Conservation (phyloP, 1,284 basidiomycete genomes). For the Puccinia hordei region DNA sequence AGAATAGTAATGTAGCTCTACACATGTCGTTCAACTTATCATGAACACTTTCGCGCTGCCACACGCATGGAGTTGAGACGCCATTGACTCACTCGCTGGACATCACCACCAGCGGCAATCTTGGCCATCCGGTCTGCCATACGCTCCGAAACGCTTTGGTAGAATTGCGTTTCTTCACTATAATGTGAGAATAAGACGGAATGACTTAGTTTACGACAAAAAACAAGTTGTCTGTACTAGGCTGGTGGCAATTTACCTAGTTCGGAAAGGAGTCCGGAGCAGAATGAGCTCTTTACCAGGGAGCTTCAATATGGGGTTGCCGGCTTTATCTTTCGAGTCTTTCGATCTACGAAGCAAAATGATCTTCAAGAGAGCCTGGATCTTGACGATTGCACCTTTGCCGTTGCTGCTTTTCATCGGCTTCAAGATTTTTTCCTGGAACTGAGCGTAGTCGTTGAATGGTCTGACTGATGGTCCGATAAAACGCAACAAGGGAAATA, state of each 20-base stretch:
- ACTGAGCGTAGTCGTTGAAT: slow-evolving; percentile 69
- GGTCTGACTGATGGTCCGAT: slow-evolving; percentile 71
- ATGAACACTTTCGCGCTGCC: not conserved
- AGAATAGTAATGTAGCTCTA: slow-evolving; percentile 57
- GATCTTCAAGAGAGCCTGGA: slow-evolving; percentile 75
- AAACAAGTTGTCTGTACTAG: not conserved
- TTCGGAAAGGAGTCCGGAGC: slow-evolving; percentile 63
- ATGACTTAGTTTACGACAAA: not conserved
- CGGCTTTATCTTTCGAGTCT: slow-evolving; percentile 73
- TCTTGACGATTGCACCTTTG: slow-evolving; percentile 71
- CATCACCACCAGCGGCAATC: slow-evolving; percentile 24
- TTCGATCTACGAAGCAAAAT: slow-evolving; percentile 91
- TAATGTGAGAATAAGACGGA: slow-evolving; percentile 64
- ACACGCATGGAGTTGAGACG: not conserved
- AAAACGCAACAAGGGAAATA: slow-evolving; percentile 87
- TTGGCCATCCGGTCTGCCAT: slow-evolving; percentile 69
- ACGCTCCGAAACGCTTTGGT: slow-evolving; percentile 73
- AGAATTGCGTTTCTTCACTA: slow-evolving; percentile 76
- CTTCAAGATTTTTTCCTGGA: slow-evolving; percentile 68
- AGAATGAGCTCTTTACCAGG: slow-evolving; percentile 75
- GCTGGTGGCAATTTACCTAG: slow-evolving; percentile 51
- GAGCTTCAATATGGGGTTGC: slow-evolving; percentile 80
- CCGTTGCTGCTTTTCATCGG: slow-evolving; percentile 75
- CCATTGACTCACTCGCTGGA: slow-evolving; percentile 62
- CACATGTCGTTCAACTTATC: slow-evolving; percentile 61